Conservation (phyloP, 805 yeast genomes). For the Candida insectorum region DNA sequence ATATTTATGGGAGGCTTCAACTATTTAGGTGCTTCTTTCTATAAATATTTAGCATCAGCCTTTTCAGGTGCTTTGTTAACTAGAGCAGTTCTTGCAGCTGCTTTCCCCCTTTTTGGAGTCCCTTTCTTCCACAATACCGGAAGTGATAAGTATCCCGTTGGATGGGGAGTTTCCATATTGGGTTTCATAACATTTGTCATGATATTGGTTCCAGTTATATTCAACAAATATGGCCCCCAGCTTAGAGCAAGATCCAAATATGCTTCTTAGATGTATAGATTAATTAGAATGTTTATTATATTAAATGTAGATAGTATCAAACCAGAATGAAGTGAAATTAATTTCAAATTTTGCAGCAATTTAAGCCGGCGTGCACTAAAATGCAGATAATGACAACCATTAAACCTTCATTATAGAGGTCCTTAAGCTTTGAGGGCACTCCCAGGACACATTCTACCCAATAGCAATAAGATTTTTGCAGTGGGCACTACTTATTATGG, state of each 20-base stretch:
- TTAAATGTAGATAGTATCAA: no score
- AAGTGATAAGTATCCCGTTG: conserved; percentile 50
- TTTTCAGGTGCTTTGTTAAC: conserved; percentile 54
- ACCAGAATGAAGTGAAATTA: no score
- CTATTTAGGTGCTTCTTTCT: conserved; percentile 48
- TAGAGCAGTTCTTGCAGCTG: conserved; percentile 50
- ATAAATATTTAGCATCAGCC: conserved; percentile 52
- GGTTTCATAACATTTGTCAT: conserved; percentile 43
- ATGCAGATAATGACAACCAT: no score
- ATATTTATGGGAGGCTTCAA: conserved; percentile 52
- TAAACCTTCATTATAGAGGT: no score
- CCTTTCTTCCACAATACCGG: conserved; percentile 54
- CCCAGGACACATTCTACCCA: no score
- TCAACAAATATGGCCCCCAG: conserved; percentile 40
- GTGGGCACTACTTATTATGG: no score
- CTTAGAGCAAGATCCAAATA: conserved; percentile 41
- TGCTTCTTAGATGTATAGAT: no score
- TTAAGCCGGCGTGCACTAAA: no score
- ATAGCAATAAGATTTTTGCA: no score
- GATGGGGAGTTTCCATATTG: conserved; percentile 52
- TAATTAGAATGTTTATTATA: no score
- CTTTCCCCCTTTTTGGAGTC: conserved; percentile 62
- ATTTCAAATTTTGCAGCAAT: no score
- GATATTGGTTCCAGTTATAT: conserved; percentile 46
- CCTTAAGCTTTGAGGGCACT: no score